Conservation (phyloP, 257 asterid species). For the Anisodus acutangulus region DNA sequence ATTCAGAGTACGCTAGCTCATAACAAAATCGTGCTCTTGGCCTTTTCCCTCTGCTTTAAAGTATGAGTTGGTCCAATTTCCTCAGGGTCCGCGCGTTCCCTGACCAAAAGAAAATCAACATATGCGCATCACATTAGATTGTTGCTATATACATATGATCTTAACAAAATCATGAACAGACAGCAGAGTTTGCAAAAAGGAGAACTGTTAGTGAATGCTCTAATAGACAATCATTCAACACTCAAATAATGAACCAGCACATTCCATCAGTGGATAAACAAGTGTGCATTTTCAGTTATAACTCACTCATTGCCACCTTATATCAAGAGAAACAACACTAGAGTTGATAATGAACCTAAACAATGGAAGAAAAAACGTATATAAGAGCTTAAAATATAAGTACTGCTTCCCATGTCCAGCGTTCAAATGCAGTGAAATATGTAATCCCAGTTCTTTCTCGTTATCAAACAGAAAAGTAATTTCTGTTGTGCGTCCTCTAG, state of each 20-base stretch:
- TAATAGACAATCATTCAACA: background rate
- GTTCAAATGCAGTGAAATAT: background rate
- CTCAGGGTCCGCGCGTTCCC: background rate
- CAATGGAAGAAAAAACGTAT: background rate
- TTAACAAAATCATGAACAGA: background rate
- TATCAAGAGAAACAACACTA: background rate
- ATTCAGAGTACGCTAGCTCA: background rate
- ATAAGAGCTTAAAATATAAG: background rate
- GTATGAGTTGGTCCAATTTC: background rate
- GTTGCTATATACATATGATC: background rate
- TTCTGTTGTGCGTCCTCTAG: background rate
- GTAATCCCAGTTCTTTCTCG: background rate
- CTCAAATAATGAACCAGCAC: background rate
- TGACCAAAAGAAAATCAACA: background rate
- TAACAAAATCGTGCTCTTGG: background rate
- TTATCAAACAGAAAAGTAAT: background rate
- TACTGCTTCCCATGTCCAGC: background rate
- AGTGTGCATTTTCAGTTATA: background rate
- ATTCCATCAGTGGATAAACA: background rate
- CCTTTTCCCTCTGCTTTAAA: background rate
- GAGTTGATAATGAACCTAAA: background rate
- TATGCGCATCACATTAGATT: background rate
- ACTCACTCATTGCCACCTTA: background rate
- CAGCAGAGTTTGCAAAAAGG: background rate
- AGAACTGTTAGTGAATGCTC: background rate